Base-by-base conservation (phyloP, 495 filamentous ascomycete genomes). In the Darksidea phi region DNA sequence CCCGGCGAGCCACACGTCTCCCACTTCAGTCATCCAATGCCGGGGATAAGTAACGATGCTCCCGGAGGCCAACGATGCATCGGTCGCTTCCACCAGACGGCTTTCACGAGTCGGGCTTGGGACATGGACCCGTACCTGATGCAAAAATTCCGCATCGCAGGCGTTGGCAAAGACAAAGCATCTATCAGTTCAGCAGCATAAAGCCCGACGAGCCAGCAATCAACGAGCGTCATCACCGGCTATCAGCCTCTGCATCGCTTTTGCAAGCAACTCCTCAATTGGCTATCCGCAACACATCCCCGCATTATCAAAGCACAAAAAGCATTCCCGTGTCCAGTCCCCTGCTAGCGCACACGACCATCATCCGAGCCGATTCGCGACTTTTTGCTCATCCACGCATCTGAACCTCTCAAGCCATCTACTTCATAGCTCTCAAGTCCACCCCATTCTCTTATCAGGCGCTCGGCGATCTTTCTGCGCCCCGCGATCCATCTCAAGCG, bases 31-130 rank as follows among this genome's bases (percentile, higher is more conserved):
- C 5, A 59, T 21, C 60, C 52, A 45, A 34, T 1, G 21, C 46
- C 54, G 43, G 52, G 61, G 54, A 53, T 45, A 54, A 37, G 41
- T 51, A 47, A 46, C 42, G 17, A 57, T 46, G 18, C 24, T 42
- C 32, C 6, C 61, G 61, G 61, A 54, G 61, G 48, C 41, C 57
- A 59, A 64, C 61, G 62, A 65, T 65, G 63, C 51, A 36, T 66
- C 58, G 63, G 63, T 57, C 46, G 42, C 53, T 53, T 61, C 63
- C 63, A 66, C 28, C 48, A 50, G 3, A 48, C 21, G 42, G 46
- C 1, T 15, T 41, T 34, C 18, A 49, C 11, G 23, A n/a, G 24
- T 11, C 2, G 1, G 20, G 20, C n/a, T 42, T 10, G 47, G 46
- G 17, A 18, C 17, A 37, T 32, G 28, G 36, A 57, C 10, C 51